Evolutionary conservation across 495 filamentous ascomycete species (phyloP).

Genomic region (Hypoxylon fuscum): DNA sequence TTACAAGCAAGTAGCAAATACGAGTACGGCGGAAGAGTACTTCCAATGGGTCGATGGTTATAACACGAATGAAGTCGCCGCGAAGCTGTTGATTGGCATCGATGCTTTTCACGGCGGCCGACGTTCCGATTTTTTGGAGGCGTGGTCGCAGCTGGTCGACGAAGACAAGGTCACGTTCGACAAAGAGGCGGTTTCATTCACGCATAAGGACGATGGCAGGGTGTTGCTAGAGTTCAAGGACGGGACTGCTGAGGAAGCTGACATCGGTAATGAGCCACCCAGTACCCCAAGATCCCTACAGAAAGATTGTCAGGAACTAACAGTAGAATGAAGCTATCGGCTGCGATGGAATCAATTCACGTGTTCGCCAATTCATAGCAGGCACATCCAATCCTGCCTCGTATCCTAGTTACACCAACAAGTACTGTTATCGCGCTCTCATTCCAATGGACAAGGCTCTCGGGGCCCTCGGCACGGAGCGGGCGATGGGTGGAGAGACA

Average conservation of each 20-base stretch:
- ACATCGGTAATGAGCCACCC: constrained; percentile 38
- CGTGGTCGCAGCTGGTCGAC: constrained; percentile 47
- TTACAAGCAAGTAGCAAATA: constrained; percentile 51
- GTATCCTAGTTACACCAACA: constrained; percentile 47
- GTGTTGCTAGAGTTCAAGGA: constrained; percentile 48
- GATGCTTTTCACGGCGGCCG: constrained; percentile 54
- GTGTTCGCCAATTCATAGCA: constrained; percentile 48
- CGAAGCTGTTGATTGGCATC: constrained; percentile 48
- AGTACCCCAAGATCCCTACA: no score
- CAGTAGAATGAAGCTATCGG: constrained; percentile 46
- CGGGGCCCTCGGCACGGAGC: constrained; percentile 38
- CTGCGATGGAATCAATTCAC: constrained; percentile 57
- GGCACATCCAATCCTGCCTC: constrained; percentile 42
- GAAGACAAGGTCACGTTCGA: constrained; percentile 41
- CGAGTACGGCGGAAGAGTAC: constrained; percentile 49
- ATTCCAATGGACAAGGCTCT: constrained; percentile 49
- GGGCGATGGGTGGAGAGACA: constrained; percentile 22
- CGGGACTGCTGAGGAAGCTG: constrained; percentile 43
- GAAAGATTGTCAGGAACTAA: constrained; percentile 12
- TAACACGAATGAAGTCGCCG: constrained; percentile 43
- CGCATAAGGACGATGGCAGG: constrained; percentile 11
- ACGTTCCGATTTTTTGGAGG: constrained; percentile 54
- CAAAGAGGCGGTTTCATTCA: constrained; percentile 42
- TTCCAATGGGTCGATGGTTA: constrained; percentile 56
- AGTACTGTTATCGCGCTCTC: constrained; percentile 56